Conservation (phyloP, 2,329 filamentous ascomycete genomes). For the Allantophomopsis cytisporea region DNA sequence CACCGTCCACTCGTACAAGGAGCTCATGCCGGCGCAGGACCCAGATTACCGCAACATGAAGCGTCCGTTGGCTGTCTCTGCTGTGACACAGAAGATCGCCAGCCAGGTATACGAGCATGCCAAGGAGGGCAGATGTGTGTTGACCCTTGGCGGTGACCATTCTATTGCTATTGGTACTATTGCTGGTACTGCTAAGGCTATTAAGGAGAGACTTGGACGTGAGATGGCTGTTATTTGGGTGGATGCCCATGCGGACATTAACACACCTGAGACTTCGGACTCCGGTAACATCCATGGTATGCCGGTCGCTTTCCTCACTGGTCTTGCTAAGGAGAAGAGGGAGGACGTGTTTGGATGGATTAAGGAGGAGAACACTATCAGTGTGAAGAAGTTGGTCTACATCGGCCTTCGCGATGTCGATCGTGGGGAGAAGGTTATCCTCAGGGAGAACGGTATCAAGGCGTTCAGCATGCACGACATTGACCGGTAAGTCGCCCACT, state of each 20-base stretch:
- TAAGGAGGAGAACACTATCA: constrained; percentile 54
- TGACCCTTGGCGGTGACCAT: constrained; percentile 93
- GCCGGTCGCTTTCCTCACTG: constrained; percentile 86
- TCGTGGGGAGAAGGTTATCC: constrained; percentile 80
- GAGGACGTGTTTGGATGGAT: constrained; percentile 87
- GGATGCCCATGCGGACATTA: constrained; percentile 96
- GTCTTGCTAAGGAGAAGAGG: constrained; percentile 63
- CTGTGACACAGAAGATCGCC: constrained; percentile 69
- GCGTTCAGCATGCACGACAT: constrained; percentile 99
- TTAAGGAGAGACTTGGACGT: constrained; percentile 64
- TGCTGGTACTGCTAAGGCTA: constrained; percentile 73
- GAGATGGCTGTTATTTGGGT: constrained; percentile 98
- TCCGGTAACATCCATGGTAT: constrained; percentile 97
- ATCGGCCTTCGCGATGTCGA: constrained; percentile 93
- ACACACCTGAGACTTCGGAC: constrained; percentile 78
- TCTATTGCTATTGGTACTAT: constrained; percentile 92
- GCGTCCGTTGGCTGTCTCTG: constrained; percentile 74
- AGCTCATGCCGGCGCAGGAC: constrained; percentile 57
- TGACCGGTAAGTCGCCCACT: constrained; percentile 48
- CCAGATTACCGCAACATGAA: constrained; percentile 87
- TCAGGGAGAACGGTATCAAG: constrained; percentile 81
- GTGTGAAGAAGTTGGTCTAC: constrained; percentile 80
- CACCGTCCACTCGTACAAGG: constrained; percentile 67
- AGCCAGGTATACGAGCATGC: constrained; percentile 83
- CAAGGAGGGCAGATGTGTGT: constrained; percentile 67